These are phyloP conservation scores for Aureobasidium sp. DNA, from an alignment of 2,329 filamentous ascomycete genomes.

Conservation along the genomic window DNA sequence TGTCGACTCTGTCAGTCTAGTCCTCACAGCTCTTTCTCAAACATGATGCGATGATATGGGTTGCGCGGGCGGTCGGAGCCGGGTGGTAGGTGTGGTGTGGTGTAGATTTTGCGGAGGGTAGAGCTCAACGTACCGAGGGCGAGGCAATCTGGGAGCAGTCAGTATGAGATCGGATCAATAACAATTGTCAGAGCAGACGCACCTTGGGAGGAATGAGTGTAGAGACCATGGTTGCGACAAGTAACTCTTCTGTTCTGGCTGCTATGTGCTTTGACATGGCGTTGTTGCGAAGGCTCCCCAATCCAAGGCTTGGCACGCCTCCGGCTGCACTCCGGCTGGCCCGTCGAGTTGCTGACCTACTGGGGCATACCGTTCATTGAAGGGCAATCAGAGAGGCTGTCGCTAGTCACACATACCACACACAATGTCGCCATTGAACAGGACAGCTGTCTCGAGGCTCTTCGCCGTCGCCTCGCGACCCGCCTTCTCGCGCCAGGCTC, in stretches of 20 bases:
- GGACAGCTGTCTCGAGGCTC: conserved; percentile 33
- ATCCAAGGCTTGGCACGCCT: not conserved
- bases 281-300: conserved; percentile 4
- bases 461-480: conserved; percentile 24
- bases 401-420: not conserved
- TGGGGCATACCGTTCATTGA: not conserved
- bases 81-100: not conserved
- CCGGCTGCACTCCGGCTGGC: conserved; percentile 1
- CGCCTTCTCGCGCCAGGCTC: not conserved
- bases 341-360: conserved; percentile 6
- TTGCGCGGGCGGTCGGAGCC: not conserved
- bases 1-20: conserved; percentile 19
- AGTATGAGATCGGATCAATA: conserved; percentile 15
- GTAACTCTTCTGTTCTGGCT: not conserved
- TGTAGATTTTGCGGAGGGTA: conserved; percentile 12
- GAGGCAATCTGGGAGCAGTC: conserved; percentile 59
- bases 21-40: not conserved
- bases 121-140: conserved; percentile 59
- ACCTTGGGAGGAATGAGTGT: conserved; percentile 99
- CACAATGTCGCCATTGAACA: conserved; percentile 27
- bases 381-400: not conserved
- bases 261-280: not conserved
- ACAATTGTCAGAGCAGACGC: conserved; percentile 25
- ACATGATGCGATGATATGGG: not conserved
- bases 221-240: conserved; percentile 44